phyloP scores from a whole-genome alignment of 148 eudicot genomes.

The Camellia japonica region DNA sequence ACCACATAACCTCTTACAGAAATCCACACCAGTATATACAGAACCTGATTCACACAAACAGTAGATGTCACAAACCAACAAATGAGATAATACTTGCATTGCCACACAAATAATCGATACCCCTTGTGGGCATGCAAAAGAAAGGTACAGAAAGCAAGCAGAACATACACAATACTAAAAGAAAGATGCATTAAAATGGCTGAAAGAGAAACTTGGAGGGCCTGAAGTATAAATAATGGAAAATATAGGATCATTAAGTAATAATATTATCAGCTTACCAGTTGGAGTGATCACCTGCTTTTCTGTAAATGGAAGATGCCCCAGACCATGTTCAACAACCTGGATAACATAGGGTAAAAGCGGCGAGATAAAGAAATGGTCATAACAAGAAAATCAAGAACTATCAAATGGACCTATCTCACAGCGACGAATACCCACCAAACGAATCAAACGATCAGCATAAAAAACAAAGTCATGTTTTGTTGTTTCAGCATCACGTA shows the following conservation, averaged over 20 bases:
- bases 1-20: slow-evolving; percentile 92
- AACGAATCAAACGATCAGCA: slow-evolving; percentile 81
- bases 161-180: not conserved
- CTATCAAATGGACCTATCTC: slow-evolving; percentile 3
- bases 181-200: not conserved
- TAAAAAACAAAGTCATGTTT: slow-evolving; percentile 92
- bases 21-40: slow-evolving; percentile 94
- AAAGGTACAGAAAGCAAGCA: not conserved
- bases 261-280: slow-evolving; percentile 42
- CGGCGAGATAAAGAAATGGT: not conserved
- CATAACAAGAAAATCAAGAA: not conserved
- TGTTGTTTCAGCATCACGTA: slow-evolving; percentile 79
- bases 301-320: slow-evolving; percentile 94
- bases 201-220: not conserved
- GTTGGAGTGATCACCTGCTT: slow-evolving; percentile 96
- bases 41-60: slow-evolving; percentile 52
- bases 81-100: not conserved
- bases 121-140: not conserved
- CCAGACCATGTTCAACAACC: slow-evolving; percentile 98
- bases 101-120: not conserved
- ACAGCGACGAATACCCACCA: slow-evolving; percentile 44
- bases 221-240: not conserved
- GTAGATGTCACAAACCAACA: slow-evolving; percentile 7
- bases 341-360: slow-evolving; percentile 23
- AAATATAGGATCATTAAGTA: not conserved